Percentiles rank a stretch among this genome's conserved stretches.
phyloP scores from a whole-genome alignment of 257 asterid species.

The Lavandula angustifolia region DNA sequence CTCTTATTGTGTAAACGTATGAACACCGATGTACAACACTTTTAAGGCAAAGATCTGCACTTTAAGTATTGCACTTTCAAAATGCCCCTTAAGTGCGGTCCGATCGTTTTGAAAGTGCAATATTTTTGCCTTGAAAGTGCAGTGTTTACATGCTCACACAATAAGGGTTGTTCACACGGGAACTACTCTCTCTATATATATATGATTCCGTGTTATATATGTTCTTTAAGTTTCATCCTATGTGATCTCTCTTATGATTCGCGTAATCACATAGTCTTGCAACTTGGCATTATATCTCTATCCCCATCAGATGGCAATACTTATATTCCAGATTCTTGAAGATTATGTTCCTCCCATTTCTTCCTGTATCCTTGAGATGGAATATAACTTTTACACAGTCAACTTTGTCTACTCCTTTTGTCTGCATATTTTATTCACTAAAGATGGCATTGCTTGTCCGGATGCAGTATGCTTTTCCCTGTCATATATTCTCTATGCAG shows the following conservation, averaged over 20 bases:
- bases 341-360: conserved; percentile 24
- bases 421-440: conserved; percentile 31
- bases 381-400: conserved; percentile 23
- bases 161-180: too few species aligned
- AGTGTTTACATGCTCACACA: too few species aligned
- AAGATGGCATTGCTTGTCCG: conserved; percentile 35
- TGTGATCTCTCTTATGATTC: not conserved
- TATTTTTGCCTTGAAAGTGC: too few species aligned
- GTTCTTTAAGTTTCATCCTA: not conserved
- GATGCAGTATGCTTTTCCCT: conserved; percentile 29
- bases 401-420: conserved; percentile 28
- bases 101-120: too few species aligned
- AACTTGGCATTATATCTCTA: conserved; percentile 4
- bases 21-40: too few species aligned
- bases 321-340: conserved; percentile 26
- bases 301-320: conserved; percentile 20
- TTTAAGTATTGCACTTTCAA: too few species aligned
- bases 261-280: conserved; percentile 1
- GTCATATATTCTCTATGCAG: conserved; percentile 29
- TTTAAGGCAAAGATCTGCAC: too few species aligned
- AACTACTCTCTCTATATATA: too few species aligned
- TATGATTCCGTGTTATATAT: not conserved
- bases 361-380: conserved; percentile 32
- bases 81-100: too few species aligned
- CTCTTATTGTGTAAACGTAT: too few species aligned